Percentiles rank a stretch among this genome's conserved stretches.
phyloP scores from a whole-genome alignment of 371 early-diverging fungal species.

The Mucor saturninus region DNA sequence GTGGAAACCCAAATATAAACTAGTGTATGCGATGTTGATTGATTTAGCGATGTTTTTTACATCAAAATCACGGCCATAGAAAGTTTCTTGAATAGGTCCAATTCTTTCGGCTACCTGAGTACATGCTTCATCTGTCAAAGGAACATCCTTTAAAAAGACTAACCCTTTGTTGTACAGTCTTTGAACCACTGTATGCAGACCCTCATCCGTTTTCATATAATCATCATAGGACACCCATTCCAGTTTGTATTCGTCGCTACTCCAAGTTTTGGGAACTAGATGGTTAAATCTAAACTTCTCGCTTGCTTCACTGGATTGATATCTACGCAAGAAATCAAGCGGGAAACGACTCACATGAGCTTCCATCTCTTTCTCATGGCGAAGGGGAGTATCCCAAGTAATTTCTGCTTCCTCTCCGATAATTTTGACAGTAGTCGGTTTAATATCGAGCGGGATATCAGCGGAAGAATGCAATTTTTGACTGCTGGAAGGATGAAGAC shows the following conservation, averaged over 20 bases:
- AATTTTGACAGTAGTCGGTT: slow-evolving; percentile 35
- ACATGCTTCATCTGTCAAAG: slow-evolving; percentile 58
- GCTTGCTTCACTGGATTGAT: slow-evolving; percentile 32
- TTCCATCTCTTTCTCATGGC: slow-evolving; percentile 37
- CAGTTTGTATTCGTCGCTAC: slow-evolving; percentile 43
- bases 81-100: slow-evolving; percentile 79
- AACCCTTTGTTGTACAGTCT: slow-evolving; percentile 75
- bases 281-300: slow-evolving; percentile 46
- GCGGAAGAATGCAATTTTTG: slow-evolving; percentile 85
- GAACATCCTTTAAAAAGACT: slow-evolving; percentile 74
- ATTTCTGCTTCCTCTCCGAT: slow-evolving; percentile 40
- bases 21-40: slow-evolving; percentile 90
- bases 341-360: slow-evolving; percentile 54
- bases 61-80: slow-evolving; percentile 87
- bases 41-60: slow-evolving; percentile 80
- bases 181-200: slow-evolving; percentile 58
- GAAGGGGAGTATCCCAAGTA: slow-evolving; percentile 47
- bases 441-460: slow-evolving; percentile 67
- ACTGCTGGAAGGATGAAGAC: slow-evolving; percentile 74
- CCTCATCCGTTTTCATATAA: slow-evolving; percentile 65
- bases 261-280: slow-evolving; percentile 56
- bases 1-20: slow-evolving; percentile 82
- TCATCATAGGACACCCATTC: slow-evolving; percentile 67
- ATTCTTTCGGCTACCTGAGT: slow-evolving; percentile 71
- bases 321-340: slow-evolving; percentile 41